Evolutionary conservation across 805 yeast genomes (phyloP).

Genomic region (Candida awuae): DNA sequence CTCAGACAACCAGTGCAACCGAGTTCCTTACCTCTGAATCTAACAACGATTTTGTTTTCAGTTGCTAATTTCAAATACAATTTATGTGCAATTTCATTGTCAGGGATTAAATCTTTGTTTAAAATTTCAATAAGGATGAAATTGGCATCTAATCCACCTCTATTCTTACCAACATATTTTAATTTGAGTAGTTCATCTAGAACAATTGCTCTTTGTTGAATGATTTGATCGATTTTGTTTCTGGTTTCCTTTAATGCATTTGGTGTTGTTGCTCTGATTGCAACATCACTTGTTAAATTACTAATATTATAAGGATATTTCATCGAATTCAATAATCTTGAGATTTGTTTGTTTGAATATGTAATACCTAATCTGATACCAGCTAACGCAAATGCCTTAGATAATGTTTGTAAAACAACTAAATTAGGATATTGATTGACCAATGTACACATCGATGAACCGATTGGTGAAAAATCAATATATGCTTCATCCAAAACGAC

Average conservation of each 20-base stretch:
- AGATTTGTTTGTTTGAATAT: slow-evolving; percentile 50
- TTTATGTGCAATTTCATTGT: slow-evolving; percentile 54
- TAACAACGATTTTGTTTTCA: slow-evolving; percentile 68
- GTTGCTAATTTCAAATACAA: slow-evolving; percentile 68
- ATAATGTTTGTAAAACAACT: slow-evolving; percentile 83
- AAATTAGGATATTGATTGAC: slow-evolving; percentile 78
- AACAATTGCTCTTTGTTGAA: slow-evolving; percentile 47
- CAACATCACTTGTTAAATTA: slow-evolving; percentile 67
- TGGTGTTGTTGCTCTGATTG: slow-evolving; percentile 58
- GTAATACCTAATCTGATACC: slow-evolving; percentile 88
- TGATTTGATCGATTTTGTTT: slow-evolving; percentile 40
- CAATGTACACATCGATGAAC: slow-evolving; percentile 65
- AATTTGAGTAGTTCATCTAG: slow-evolving; percentile 46
- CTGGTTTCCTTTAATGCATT: slow-evolving; percentile 56
- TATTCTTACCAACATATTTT: slow-evolving; percentile 58
- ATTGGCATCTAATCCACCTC: slow-evolving; percentile 85
- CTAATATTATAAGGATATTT: slow-evolving; percentile 96
- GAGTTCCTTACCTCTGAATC: slow-evolving; percentile 85
- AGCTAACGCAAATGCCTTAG: slow-evolving; percentile 94
- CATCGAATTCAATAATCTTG: slow-evolving; percentile 72
- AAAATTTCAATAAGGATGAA: slow-evolving; percentile 71
- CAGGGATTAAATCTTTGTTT: slow-evolving; percentile 54
- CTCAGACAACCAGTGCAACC: slow-evolving; percentile 87
- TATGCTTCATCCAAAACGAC: slow-evolving; percentile 93
- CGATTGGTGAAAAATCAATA: slow-evolving; percentile 68